These are phyloP conservation scores for Capronia coronata DNA, from an alignment of 2,329 filamentous ascomycete species.

Conservation along the genomic window DNA sequence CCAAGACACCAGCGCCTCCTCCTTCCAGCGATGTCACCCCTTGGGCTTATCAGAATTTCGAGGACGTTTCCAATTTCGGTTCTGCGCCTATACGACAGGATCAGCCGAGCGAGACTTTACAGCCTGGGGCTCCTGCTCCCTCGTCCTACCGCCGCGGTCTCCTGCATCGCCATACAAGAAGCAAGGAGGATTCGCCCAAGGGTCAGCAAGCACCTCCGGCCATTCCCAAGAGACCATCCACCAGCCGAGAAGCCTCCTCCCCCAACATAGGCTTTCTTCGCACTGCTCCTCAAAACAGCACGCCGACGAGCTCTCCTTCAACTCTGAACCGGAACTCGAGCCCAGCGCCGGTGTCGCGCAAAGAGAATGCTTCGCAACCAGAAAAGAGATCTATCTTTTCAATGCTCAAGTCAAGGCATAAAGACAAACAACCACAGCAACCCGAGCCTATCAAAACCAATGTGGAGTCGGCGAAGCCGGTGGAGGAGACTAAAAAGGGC, in stretches of 20 bases:
- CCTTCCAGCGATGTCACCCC: constrained; percentile 84
- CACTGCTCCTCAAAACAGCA: constrained; percentile 49
- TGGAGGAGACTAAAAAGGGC: constrained; percentile 22
- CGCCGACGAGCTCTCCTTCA: constrained; percentile 46
- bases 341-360: constrained; percentile 67
- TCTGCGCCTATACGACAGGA: constrained; percentile 28
- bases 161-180: constrained; percentile 49
- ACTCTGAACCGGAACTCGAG: constrained; percentile 62
- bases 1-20: constrained; percentile 60
- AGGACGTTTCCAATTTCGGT: constrained; percentile 42
- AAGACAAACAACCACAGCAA: constrained; percentile 35
- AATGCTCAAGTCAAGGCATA: constrained; percentile 47
- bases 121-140: constrained; percentile 47
- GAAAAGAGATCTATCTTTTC: constrained; percentile 48
- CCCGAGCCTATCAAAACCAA: constrained; percentile 26
- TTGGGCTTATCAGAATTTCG: constrained; percentile 87
- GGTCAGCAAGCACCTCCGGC: constrained; percentile 34
- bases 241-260: constrained; percentile 68
- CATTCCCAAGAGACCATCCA: constrained; percentile 61
- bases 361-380: constrained; percentile 34
- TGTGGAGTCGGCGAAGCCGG: constrained; percentile 21
- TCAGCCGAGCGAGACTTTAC: constrained; percentile 58
- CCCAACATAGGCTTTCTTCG: constrained; percentile 43
- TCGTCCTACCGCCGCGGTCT: constrained; percentile 42
- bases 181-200: constrained; percentile 52